Evolutionary conservation across 2,329 filamentous ascomycete species (phyloP).

Genomic region (Cladobotryum mycophilum): DNA sequence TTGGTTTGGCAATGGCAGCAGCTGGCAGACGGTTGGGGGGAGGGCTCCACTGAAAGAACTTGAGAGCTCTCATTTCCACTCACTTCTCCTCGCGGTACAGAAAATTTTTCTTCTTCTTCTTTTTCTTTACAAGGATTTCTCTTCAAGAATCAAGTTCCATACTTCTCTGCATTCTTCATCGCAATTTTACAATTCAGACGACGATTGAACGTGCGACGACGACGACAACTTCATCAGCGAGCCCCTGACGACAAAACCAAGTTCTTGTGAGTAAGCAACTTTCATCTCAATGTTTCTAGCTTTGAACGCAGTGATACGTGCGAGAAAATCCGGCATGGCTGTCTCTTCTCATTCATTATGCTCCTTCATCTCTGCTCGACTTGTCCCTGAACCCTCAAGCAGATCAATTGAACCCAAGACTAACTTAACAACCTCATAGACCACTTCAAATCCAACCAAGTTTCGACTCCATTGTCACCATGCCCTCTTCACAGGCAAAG

Average conservation of each 20-base stretch:
- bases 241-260: background rate
- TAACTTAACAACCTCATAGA: background rate
- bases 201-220: background rate
- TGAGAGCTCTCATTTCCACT: background rate
- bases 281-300: background rate
- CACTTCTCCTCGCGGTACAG: background rate
- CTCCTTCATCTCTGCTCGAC: no score
- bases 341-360: no score
- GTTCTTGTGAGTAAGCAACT: slow-evolving; percentile 1
- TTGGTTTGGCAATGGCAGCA: background rate
- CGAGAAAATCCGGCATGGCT: background rate
- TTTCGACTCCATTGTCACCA: slow-evolving; percentile 1
- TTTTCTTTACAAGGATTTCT: background rate
- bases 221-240: background rate
- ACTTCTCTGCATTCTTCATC: background rate
- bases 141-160: background rate
- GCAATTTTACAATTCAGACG: background rate
- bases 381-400: no score
- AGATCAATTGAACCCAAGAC: no score
- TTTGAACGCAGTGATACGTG: no score
- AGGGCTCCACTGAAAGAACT: background rate
- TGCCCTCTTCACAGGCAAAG: slow-evolving; percentile 15
- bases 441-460: background rate
- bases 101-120: background rate
- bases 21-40: slow-evolving; percentile 7